A percentile compares a stretch with the other conserved stretches of the same genome.
Evolutionary conservation across 176 grass and related monocot genomes (phyloP).

Genomic region (Cenchrus fungigraminus): DNA sequence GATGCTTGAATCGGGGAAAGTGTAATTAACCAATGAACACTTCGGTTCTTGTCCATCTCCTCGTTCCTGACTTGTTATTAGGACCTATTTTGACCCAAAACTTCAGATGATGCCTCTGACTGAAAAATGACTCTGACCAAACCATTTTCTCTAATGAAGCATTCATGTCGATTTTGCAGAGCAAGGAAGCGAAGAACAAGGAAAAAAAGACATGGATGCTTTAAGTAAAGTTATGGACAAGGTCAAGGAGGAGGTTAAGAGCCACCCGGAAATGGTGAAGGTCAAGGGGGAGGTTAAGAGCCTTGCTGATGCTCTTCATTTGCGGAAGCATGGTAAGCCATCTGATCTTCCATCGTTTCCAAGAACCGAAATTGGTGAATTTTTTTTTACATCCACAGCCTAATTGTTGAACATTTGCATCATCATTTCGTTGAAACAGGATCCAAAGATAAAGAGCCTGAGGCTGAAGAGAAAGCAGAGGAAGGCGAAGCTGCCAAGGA

Average conservation of each 20-base stretch:
- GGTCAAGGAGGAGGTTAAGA: conserved; percentile 52
- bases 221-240: conserved; percentile 38
- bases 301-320: conserved; percentile 42
- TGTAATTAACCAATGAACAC: background rate
- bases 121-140: background rate
- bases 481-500: conserved; percentile 12
- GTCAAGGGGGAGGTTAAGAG: conserved; percentile 42
- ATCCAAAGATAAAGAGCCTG: conserved; percentile 36
- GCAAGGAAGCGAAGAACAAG: conserved; percentile 45
- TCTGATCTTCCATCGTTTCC: background rate
- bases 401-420: background rate
- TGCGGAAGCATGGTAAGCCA: conserved; percentile 45
- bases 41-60: background rate
- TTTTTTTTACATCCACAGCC: background rate
- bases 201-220: conserved; percentile 50
- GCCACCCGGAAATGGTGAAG: conserved; percentile 49
- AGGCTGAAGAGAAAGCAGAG: conserved; percentile 26
- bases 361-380: background rate
- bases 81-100: background rate
- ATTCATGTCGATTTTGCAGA: background rate
- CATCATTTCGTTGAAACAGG: conserved; percentile 17
- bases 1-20: background rate
- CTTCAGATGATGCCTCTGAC: background rate
- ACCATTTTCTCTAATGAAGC: conserved; percentile 2
- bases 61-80: background rate